Evolutionary conservation across 1,284 basidiomycete species (phyloP).

Genomic region (Ganoderma sinense): DNA sequence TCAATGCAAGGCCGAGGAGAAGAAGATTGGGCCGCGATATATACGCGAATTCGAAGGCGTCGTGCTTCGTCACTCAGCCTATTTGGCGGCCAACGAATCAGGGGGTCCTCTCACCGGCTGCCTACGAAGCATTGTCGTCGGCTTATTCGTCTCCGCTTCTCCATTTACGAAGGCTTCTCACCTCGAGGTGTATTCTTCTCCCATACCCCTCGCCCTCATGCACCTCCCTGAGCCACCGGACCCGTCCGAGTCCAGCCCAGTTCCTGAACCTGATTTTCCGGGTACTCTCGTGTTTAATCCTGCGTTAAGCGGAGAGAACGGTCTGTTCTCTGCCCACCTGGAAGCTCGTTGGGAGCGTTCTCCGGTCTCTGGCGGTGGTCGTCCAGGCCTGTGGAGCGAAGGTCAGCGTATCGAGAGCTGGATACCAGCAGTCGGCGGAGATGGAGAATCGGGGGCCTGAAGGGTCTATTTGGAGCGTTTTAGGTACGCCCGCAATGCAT

Average conservation of each 20-base stretch:
- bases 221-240: slow-evolving; percentile 63
- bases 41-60: slow-evolving; percentile 92
- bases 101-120: too few species aligned
- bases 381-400: slow-evolving; percentile 67
- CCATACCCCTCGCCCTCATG: slow-evolving; percentile 78
- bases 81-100: slow-evolving; percentile 30
- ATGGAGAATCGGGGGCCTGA: background rate
- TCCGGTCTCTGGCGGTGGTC: slow-evolving; percentile 37
- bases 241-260: background rate
- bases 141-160: slow-evolving; percentile 79
- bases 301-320: slow-evolving; percentile 58
- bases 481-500: background rate
- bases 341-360: slow-evolving; percentile 72
- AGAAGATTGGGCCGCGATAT: slow-evolving; percentile 78
- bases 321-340: slow-evolving; percentile 62
- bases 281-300: slow-evolving; percentile 72
- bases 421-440: slow-evolving; percentile 22
- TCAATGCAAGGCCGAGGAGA: slow-evolving; percentile 92
- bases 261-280: slow-evolving; percentile 26
- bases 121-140: slow-evolving; percentile 55
- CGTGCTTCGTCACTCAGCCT: slow-evolving; percentile 50
- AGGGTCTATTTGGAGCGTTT: background rate
- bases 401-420: slow-evolving; percentile 43
- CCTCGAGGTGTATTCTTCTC: slow-evolving; percentile 72
- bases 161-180: slow-evolving; percentile 76